Evolutionary conservation across 2,329 filamentous ascomycete genomes (phyloP), one percentile per base, ranked within the genome.

Genomic region (Ampelomyces quisqualis): DNA sequence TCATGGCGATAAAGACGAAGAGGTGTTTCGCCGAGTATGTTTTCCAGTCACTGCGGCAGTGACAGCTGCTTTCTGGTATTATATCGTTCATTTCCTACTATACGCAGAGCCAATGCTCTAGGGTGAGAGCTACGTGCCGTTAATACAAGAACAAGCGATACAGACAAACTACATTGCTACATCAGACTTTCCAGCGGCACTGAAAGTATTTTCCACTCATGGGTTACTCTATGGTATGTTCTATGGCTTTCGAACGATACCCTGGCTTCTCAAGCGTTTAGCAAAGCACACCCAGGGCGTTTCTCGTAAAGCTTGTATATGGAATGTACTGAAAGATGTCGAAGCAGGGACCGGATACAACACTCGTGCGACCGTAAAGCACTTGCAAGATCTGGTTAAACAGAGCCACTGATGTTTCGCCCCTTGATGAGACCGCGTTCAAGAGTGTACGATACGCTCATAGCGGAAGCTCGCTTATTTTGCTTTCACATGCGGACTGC

Each of bases 211-310:
- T 42, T 60, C 58, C 3, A 57, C 54, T 2, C 62, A 65, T 47
- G 59, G 61, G 5, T 42, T 67, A 2, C 64, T 58, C 27, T 65
- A 61, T 19, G 62, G 61, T 62, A 54, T n/a, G 49, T 34, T n/a
- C n/a, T n/a, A n/a, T n/a, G n/a, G n/a, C n/a, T n/a, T n/a, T n/a
- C n/a, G n/a, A n/a, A n/a, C n/a, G n/a, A n/a, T n/a, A n/a, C n/a
- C n/a, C n/a, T n/a, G n/a, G n/a, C n/a, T n/a, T n/a, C n/a, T n/a
- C n/a, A n/a, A n/a, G n/a, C n/a, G n/a, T n/a, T n/a, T n/a, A n/a
- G n/a, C n/a, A n/a, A 67, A 67, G 40, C 62, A 67, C 19, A 68
- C 67, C 13, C 33, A 60, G 9, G 59, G 58, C 1, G 51, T 66
- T 19, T 59, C 55, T 4, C 55, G 54, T 5, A 68, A 68, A 44